Evolutionary conservation across 1,284 basidiomycete genomes (phyloP).

Genomic region (Boletus sp.): DNA sequence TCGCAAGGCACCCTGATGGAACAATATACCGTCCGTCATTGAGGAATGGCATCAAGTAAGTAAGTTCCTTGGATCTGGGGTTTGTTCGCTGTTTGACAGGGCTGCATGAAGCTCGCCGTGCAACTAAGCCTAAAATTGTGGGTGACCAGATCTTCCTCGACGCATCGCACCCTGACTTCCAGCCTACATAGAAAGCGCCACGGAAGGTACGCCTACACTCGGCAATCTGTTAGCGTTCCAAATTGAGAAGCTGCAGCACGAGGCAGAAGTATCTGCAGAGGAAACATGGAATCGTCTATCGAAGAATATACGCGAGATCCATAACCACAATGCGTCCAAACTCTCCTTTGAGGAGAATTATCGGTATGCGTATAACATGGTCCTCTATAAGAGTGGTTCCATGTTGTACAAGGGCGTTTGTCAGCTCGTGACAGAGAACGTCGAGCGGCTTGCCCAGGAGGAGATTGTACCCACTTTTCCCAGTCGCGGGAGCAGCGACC

Average conservation of each 20-base stretch:
- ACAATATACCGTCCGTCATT: constrained; percentile 12
- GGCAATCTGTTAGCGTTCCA: not conserved
- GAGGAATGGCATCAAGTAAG: constrained; percentile 43
- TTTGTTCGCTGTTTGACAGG: not conserved
- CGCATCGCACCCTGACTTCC: constrained; percentile 21
- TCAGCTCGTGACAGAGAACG: constrained; percentile 76
- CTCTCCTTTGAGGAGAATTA: constrained; percentile 98
- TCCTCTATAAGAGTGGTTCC: constrained; percentile 82
- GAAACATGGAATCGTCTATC: constrained; percentile 76
- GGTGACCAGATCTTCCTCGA: constrained; percentile 29
- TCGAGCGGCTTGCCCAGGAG: constrained; percentile 75
- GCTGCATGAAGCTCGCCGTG: constrained; percentile 36
- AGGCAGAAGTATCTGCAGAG: constrained; percentile 62
- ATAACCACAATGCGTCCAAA: constrained; percentile 89
- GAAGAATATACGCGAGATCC: constrained; percentile 90
- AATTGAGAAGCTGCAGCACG: constrained; percentile 45
- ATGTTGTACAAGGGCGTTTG: constrained; percentile 87
- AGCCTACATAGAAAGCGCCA: constrained; percentile 47
- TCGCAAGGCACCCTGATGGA: constrained; percentile 18
- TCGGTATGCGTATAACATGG: constrained; percentile 92
- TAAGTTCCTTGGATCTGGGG: constrained; percentile 1
- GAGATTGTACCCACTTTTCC: constrained; percentile 85
- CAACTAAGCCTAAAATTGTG: constrained; percentile 48
- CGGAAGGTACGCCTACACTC: constrained; percentile 40
- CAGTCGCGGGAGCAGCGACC: constrained; percentile 46